Conservation (phyloP, 305 asterid genomes). For the Rubia balearica region DNA sequence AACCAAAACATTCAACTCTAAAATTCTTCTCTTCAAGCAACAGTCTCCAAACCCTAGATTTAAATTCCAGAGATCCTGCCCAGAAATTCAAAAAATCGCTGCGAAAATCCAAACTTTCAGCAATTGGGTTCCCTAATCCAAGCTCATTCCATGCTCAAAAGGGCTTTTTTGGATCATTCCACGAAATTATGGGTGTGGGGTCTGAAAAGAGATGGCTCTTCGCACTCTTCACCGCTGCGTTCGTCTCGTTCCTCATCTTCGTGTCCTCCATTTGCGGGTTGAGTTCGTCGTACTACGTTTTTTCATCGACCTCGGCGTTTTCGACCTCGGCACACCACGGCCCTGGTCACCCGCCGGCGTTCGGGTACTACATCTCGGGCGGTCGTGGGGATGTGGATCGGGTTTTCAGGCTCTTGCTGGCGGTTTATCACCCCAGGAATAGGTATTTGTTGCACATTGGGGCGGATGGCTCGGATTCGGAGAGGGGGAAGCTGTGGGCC, state of each 20-base stretch:
- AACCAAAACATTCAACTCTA: neutral
- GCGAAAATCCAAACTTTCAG: conserved; percentile 3
- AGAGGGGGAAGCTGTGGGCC: conserved; percentile 62
- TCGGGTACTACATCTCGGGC: conserved; percentile 87
- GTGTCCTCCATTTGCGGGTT: conserved; percentile 67
- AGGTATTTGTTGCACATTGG: conserved; percentile 83
- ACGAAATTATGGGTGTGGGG: conserved; percentile 31
- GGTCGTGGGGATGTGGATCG: conserved; percentile 66
- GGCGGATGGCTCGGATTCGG: conserved; percentile 62
- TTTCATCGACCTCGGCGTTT: conserved; percentile 52
- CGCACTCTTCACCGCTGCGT: conserved; percentile 83
- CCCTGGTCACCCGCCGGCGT: conserved; percentile 72
- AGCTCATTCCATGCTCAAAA: conserved; percentile 21
- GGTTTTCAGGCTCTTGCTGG: conserved; percentile 68
- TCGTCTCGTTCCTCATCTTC: conserved; percentile 63
- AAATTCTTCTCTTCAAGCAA: neutral
- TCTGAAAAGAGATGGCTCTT: conserved; percentile 93
- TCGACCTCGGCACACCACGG: conserved; percentile 55
- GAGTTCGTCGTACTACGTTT: conserved; percentile 57
- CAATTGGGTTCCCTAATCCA: neutral
- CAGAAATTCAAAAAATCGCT: neutral
- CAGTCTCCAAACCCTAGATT: neutral
- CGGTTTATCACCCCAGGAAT: conserved; percentile 97
- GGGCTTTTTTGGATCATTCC: conserved; percentile 13
- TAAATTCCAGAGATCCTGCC: conserved; percentile 1